Conservation (phyloP, 208 protist species). For the Leishmania mexicana region DNA sequence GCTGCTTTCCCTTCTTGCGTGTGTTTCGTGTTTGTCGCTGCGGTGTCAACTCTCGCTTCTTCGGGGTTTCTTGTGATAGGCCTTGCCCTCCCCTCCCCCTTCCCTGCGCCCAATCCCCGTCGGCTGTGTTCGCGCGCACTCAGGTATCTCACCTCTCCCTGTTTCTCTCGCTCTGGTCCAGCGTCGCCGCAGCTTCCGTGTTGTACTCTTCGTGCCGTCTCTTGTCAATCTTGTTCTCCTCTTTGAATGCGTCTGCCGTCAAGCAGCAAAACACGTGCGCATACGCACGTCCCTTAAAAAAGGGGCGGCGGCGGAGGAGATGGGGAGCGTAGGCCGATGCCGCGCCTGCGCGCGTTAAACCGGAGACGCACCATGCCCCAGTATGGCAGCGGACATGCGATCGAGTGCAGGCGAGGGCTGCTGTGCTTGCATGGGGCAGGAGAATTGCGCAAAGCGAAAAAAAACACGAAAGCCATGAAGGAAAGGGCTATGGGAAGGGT, state of each 20-base stretch:
- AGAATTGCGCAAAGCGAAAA: not conserved
- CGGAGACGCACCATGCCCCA: not conserved
- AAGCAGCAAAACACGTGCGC: not conserved
- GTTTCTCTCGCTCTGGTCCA: too few species aligned
- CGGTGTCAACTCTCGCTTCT: not conserved
- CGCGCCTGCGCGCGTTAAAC: not conserved
- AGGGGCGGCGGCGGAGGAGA: too few species aligned
- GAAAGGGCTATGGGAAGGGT: not conserved
- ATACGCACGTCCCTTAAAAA: not conserved
- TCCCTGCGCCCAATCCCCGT: too few species aligned
- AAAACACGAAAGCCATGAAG: not conserved
- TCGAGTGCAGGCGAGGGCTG: not conserved
- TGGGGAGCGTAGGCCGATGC: not conserved
- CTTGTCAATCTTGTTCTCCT: not conserved
- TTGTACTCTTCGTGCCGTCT: not conserved
- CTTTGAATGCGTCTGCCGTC: not conserved
- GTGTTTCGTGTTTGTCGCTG: not conserved
- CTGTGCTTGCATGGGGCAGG: too few species aligned
- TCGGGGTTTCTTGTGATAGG: not conserved
- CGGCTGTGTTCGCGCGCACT: too few species aligned
- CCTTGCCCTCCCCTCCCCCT: too few species aligned
- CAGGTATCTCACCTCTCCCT: too few species aligned
- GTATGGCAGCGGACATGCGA: not conserved
- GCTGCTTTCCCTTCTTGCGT: not conserved
- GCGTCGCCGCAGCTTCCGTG: too few species aligned